Base-by-base conservation (phyloP, 2,329 filamentous ascomycete genomes). In the Samsoniella hepiali region DNA sequence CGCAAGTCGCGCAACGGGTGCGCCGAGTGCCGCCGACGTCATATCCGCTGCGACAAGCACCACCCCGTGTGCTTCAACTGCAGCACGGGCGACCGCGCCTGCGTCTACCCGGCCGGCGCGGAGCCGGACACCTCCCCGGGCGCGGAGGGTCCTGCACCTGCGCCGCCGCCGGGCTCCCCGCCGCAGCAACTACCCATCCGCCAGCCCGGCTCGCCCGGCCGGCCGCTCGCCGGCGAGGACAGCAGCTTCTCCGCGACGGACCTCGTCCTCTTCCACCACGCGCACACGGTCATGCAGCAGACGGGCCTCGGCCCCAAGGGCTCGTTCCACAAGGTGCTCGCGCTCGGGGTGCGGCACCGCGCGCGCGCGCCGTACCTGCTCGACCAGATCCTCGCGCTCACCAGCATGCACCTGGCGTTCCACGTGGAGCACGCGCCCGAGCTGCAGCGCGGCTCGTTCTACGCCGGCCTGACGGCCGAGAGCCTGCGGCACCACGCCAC, bases 321-420 rank as follows among this genome's bases (percentile, higher is more conserved):
- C 11, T 42, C 57, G 11, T 57, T 63, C 22, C 44, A 57, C 38
- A 54, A 42, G n/a, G 51, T 63, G 22, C 42, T 63, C 17, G 34
- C 60, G 5, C 17, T 63, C 0, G 62, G 54, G 5, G 9, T 63
- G 55, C 53, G 55, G 8, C 55, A 58, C 27, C 47, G 53, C 5
- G 7, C 13, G 15, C 62, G 61, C 17, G 67, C 71, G n/a, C 77
- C 73, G 0, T 79, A 75, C 63, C 68, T 79, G 2, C 72, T 78
- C 66, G 74, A 78, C 58, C 70, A 75, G 55, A 32, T 76, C 4
- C 70, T 79, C 27, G 76, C 74, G 27, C 68, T 76, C 45, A 72
- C 75, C 40, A 57, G 50, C 27, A 45, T 57, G 60, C 51, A 63
- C 27, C 44, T 63, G 15, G 36, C 59, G 1, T 47, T 42, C 9